Conservation (phyloP, 345 rosid species). For the Rhodomyrtus tomentosa region DNA sequence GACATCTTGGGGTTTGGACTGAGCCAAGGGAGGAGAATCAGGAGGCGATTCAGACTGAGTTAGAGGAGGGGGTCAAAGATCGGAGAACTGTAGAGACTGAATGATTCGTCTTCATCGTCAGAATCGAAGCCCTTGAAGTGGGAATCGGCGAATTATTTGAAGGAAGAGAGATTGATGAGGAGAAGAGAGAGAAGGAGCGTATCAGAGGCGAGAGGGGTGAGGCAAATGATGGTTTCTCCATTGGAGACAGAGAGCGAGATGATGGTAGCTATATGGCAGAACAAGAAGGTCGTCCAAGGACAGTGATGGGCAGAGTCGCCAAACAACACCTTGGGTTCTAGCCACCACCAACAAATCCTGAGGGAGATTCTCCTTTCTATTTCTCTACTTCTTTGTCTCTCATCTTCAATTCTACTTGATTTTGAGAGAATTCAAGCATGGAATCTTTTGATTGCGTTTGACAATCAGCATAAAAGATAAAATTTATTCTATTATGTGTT, state of each 20-base stretch:
- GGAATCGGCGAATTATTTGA: constrained; percentile 23
- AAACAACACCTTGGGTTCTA: too few relatives aligned
- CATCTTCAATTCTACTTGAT: too few relatives aligned
- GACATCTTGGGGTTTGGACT: not conserved
- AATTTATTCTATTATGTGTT: too few relatives aligned
- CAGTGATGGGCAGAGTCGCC: too few relatives aligned
- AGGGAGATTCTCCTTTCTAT: too few relatives aligned
- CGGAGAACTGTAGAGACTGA: constrained; percentile 25
- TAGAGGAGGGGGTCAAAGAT: constrained; percentile 37
- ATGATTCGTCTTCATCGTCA: constrained; percentile 41
- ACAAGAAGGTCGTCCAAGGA: too few relatives aligned
- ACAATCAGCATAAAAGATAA: too few relatives aligned
- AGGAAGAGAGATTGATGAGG: constrained; percentile 9
- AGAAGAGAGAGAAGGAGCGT: constrained; percentile 7
- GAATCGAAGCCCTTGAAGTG: constrained; percentile 94
- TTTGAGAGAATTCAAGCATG: too few relatives aligned
- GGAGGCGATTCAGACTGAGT: constrained; percentile 33
- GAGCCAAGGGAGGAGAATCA: not conserved
- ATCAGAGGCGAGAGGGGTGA: not conserved
- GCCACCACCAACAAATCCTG: too few relatives aligned
- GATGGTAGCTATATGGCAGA: too few relatives aligned
- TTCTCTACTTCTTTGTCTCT: too few relatives aligned
- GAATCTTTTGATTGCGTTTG: too few relatives aligned
- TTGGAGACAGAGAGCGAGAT: not conserved
- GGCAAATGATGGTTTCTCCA: not conserved